A percentile compares a stretch with the other conserved stretches of the same genome.
Conservation (phyloP, 2,329 filamentous ascomycete species). For the Colletotrichum echinochloae region DNA sequence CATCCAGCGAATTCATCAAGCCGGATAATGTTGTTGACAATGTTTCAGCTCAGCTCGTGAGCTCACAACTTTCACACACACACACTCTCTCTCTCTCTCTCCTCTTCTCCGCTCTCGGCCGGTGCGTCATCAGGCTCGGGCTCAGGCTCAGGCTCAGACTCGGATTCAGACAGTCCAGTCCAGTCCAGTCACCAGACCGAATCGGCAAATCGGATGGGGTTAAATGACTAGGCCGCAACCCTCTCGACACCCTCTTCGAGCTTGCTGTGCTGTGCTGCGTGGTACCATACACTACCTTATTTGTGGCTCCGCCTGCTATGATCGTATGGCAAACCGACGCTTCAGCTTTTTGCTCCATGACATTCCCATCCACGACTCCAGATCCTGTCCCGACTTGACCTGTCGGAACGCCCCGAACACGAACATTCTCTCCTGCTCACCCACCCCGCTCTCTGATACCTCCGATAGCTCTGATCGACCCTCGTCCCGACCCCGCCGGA, state of each 20-base stretch:
- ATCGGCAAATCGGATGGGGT: background rate
- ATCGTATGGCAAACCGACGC: too few relatives aligned
- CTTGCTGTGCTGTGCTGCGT: background rate
- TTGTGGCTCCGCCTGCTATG: too few relatives aligned
- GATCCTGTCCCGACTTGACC: background rate
- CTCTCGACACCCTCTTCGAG: background rate
- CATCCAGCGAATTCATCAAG: background rate
- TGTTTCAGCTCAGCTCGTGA: too few relatives aligned
- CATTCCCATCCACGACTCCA: background rate
- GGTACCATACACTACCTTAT: too few relatives aligned
- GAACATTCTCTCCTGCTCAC: background rate
- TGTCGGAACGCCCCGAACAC: background rate
- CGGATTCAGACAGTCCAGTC: constrained; percentile 1
- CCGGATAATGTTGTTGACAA: background rate
- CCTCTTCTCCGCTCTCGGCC: constrained; percentile 31
- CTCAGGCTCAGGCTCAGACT: background rate
- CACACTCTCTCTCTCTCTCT: too few relatives aligned
- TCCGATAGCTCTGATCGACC: constrained; percentile 1
- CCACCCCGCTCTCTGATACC: constrained; percentile 2
- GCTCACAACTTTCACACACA: too few relatives aligned
- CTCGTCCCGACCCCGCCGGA: constrained; percentile 24
- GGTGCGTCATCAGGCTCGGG: too few relatives aligned
- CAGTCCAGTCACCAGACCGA: constrained; percentile 16
- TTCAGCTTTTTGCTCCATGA: too few relatives aligned
- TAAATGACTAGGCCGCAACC: constrained; percentile 24